Percentiles rank a stretch among this genome's conserved stretches.
phyloP scores from a whole-genome alignment of 306 rosid genomes.

The Leucaena leucocephala region DNA sequence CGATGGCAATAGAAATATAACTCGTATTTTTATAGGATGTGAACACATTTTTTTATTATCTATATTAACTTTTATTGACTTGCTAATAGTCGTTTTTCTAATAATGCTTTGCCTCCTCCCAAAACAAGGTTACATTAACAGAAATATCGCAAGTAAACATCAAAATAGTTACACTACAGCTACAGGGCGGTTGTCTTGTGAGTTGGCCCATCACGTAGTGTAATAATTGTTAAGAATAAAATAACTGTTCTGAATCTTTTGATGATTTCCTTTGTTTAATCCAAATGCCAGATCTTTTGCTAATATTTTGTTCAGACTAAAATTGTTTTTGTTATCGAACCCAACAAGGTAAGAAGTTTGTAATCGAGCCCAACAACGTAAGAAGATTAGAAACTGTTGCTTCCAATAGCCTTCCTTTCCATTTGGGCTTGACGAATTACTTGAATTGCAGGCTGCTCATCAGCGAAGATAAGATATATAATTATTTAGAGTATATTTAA shows the following conservation, averaged over 20 bases:
- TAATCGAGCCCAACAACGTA: not conserved
- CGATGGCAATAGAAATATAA: too few relatives aligned
- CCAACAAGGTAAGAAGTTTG: not conserved
- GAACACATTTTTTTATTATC: too few relatives aligned
- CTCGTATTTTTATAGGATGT: too few relatives aligned
- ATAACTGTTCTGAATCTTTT: not conserved
- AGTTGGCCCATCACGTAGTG: not conserved
- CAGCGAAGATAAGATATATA: too few relatives aligned
- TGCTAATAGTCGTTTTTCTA: conserved; percentile 74
- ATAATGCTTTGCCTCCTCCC: conserved; percentile 50
- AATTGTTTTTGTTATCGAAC: not conserved
- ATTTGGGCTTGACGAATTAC: not conserved
- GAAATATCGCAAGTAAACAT: not conserved
- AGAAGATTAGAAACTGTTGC: not conserved
- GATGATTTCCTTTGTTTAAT: not conserved
- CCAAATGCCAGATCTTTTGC: too few relatives aligned
- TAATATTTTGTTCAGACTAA: not conserved
- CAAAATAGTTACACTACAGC: not conserved
- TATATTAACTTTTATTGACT: too few relatives aligned
- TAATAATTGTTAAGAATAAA: not conserved
- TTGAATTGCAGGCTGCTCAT: not conserved
- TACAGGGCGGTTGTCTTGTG: not conserved
- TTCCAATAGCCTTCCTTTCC: not conserved
- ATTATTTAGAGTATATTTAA: too few relatives aligned
- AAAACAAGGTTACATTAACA: conserved; percentile 9